Conservation (phyloP, 805 yeast species). For the Starmerella cellae region DNA sequence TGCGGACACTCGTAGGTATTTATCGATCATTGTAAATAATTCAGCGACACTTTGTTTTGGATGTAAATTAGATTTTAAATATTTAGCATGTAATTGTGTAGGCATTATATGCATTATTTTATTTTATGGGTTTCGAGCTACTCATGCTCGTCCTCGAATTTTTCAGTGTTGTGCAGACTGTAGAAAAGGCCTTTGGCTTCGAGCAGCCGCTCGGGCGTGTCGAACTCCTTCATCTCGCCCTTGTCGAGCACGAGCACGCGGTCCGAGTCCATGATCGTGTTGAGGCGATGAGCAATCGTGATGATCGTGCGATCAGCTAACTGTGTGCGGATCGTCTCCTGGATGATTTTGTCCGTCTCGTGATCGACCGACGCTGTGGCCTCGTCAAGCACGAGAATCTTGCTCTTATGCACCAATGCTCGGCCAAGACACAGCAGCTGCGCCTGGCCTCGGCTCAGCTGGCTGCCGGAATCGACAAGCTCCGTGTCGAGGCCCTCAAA, state of each 20-base stretch:
- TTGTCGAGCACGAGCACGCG: constrained; percentile 54
- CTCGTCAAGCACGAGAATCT: constrained; percentile 63
- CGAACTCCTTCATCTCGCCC: constrained; percentile 63
- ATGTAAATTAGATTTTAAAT: too few relatives aligned
- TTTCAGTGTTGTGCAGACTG: constrained; percentile 14
- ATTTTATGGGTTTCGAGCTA: too few relatives aligned
- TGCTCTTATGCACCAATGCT: constrained; percentile 55
- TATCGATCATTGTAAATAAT: too few relatives aligned
- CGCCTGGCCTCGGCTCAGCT: constrained; percentile 69
- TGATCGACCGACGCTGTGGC: constrained; percentile 73
- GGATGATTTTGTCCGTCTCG: constrained; percentile 62
- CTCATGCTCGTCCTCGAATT: constrained; percentile 7
- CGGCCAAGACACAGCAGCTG: constrained; percentile 70
- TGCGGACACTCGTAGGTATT: too few relatives aligned
- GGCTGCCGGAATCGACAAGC: constrained; percentile 58
- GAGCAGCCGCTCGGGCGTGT: constrained; percentile 35
- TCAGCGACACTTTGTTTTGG: too few relatives aligned
- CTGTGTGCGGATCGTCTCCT: constrained; percentile 55
- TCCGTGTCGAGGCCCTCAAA: constrained; percentile 36
- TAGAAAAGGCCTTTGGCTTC: constrained; percentile 19
- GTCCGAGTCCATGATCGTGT: constrained; percentile 70
- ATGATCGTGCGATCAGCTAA: constrained; percentile 59
- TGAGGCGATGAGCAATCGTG: constrained; percentile 74
- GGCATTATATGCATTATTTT: too few relatives aligned
- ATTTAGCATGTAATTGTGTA: too few relatives aligned